Conservation (phyloP, 768 basidiomycete genomes). For the Mycena epipterygia region DNA sequence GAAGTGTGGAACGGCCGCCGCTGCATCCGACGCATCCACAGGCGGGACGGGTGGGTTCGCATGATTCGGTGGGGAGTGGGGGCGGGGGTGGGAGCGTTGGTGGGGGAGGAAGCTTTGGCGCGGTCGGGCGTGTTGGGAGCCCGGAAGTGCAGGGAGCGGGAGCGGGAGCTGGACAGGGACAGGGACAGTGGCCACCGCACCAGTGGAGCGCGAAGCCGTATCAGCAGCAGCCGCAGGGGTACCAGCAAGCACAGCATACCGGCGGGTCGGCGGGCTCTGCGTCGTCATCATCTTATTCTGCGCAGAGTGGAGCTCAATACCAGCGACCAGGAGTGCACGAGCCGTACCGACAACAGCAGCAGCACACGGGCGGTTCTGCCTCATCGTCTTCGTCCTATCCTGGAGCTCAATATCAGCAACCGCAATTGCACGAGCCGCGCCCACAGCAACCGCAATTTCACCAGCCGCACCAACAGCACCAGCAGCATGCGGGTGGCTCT, state of each 20-base stretch:
- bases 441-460: constrained; percentile 1
- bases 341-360: constrained; percentile 41
- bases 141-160: constrained; percentile 17
- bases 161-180: no score
- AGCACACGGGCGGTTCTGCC: constrained; percentile 5
- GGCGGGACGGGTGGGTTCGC: constrained; percentile 21
- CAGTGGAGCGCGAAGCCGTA: background rate
- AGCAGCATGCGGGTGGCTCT: constrained; percentile 19
- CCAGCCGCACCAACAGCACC: no score
- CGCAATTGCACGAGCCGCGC: background rate
- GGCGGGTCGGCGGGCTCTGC: constrained; percentile 18
- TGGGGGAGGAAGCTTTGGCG: background rate
- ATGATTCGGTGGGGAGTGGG: background rate
- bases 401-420: background rate
- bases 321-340: no score
- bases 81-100: background rate
- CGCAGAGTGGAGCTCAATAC: constrained; percentile 12
- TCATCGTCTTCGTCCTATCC: background rate
- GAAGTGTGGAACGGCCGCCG: constrained; percentile 25
- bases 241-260: constrained; percentile 25
- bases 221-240: constrained; percentile 13
- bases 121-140: constrained; percentile 5
- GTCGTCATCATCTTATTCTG: background rate
- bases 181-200: background rate
- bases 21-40: constrained; percentile 31